Evolutionary conservation across 2,329 filamentous ascomycete species (phyloP), one percentile per base, ranked within the genome.

Genomic region (Camillea tinctor): DNA sequence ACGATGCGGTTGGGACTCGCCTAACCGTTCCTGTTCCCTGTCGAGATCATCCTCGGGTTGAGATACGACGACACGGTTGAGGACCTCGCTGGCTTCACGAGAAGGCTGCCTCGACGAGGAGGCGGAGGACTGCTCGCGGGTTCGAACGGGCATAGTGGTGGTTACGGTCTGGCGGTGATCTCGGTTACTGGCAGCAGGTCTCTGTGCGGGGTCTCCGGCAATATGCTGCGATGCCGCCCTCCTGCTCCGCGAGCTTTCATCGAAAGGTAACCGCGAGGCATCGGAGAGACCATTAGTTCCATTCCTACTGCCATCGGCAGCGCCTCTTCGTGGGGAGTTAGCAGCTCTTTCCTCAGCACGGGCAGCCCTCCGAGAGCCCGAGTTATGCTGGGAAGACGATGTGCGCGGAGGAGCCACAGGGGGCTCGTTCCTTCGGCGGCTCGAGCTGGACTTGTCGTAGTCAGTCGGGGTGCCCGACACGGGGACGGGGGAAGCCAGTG

Each of bases 401-500:
- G 91, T 93, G 71, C 93, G 86, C 40, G 91, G 91, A 53, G 91
- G 93, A 58, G 90, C 88, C 68, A 91, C 83, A 22, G 91, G 89
- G 56, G 90, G 86, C 78, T 83, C 86, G 75, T 80, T 84, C 76
- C 77, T 84, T 77, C 80, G 79, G 70, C 81, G 80, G 69, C 83
- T 82, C 63, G 80, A 77, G 59, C 78, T 70, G 20, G 79, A 69
- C 24, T 77, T 74, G 48, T 79, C 73, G 51, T 81, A 77, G 52
- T 83, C 77, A 60, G 76, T 68, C 24, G 77, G 72, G 21, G 74
- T 68, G 17, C 79, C 74, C 50, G 77, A 64, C 64, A 77, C 71
- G 52, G 75, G 71, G 48, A 79, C 73, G 36, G 77, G 76, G 59
- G 77, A 78, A 55, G 78, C 73, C 65, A 80, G 69, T 56, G 80